Evolutionary conservation across 1,284 basidiomycete genomes (phyloP), one percentile per base, ranked within the genome.

Genomic region (Irpex lacteus): DNA sequence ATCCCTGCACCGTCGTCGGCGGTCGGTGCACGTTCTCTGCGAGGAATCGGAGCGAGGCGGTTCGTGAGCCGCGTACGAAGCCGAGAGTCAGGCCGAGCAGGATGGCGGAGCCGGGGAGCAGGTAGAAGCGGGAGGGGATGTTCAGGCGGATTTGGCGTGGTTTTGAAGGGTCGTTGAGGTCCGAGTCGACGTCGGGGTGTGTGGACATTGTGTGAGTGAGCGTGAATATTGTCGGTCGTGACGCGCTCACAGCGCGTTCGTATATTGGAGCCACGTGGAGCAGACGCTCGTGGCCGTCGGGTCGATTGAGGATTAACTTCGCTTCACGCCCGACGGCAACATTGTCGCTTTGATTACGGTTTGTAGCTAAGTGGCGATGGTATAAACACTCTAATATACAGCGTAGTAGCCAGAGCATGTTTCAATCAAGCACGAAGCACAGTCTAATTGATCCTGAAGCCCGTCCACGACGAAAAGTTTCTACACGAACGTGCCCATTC

Each of bases 1-100:
- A 95, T 69, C 93, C 93, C 68, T 88, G 84, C 63, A 94, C 82
- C 36, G 93, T 95, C 70, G 78, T 88, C 36, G 93, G 93, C 60
- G 90, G 81, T 61, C 91, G 82, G 76, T 95, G 94, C 44, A 88
- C 76, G 71, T 85, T 85, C 71, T 85, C 83, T 15, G 83, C 83
- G 55, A 85, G 76, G 72, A 82, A 85, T 59, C 80, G 81, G 66
- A 83, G 74, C 8, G 77, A 75, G 6, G 79, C 78, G 60, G 72
- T 71, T 49, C 89, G 83, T 26, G 86, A 86, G 19, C 90, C 92
- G n/a, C 91, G 85, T 66, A 88, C 81, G 18, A 88, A 76, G 19
- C 91, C 91, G 64, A 92, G 84, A 36, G 83, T 78, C 13, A 82
- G 78, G n/a, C 92, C 92, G 36, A 87, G 74, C 26, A 84, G 69